Conservation (phyloP, 2,329 filamentous ascomycete genomes). For the Fusarium hostae region DNA sequence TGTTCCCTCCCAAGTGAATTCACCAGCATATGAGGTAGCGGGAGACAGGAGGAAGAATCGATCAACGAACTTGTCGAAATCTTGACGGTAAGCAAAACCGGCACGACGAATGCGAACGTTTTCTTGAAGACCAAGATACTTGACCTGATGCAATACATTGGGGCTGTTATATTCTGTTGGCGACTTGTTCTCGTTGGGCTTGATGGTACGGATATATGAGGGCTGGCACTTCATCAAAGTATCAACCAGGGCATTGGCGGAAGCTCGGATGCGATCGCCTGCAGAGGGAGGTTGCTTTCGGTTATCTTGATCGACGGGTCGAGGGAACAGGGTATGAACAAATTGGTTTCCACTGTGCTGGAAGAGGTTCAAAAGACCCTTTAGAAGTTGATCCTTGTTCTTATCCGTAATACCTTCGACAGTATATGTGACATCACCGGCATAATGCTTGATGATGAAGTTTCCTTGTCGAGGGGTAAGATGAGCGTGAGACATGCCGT, state of each 20-base stretch:
- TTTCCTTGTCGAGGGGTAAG: conserved; percentile 92
- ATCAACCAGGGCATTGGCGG: conserved; percentile 92
- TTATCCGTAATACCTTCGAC: conserved; percentile 99
- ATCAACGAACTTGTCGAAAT: conserved; percentile 98
- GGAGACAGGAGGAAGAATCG: conserved; percentile 96
- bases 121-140: conserved; percentile 98
- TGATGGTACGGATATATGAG: conserved; percentile 98
- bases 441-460: conserved; percentile 99
- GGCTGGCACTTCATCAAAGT: conserved; percentile 98
- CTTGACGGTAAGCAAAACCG: conserved; percentile 96
- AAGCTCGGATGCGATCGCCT: conserved; percentile 94
- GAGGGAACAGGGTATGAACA: conserved; percentile 87
- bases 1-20: conserved; percentile 95
- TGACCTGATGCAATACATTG: conserved; percentile 97
- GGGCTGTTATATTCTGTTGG: conserved; percentile 89
- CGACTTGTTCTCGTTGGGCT: conserved; percentile 99
- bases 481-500: conserved; percentile 90
- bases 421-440: conserved; percentile 93
- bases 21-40: conserved; percentile 93
- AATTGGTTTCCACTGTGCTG: conserved; percentile 86
- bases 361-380: conserved; percentile 90
- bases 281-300: conserved; percentile 92
- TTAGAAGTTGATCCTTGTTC: conserved; percentile 97
- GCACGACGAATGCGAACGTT: conserved; percentile 97
- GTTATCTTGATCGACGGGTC: conserved; percentile 95